These are phyloP conservation scores for Cystobasidiopsis lactophilus DNA, from an alignment of 768 basidiomycete species.

Conservation along the genomic window DNA sequence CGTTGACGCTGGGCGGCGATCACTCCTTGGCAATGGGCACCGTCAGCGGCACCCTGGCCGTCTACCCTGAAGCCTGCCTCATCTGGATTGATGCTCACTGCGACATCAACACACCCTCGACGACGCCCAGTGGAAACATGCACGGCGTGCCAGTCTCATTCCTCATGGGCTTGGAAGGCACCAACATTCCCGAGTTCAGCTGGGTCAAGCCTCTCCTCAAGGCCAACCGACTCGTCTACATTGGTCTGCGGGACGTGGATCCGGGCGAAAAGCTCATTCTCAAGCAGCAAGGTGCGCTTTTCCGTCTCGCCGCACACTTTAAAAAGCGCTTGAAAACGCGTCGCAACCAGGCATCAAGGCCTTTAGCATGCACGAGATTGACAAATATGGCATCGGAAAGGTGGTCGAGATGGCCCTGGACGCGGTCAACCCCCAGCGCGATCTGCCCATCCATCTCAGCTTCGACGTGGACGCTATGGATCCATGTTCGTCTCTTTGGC, in stretches of 20 bases:
- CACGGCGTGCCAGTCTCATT: constrained; percentile 98
- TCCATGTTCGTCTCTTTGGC: constrained; percentile 84
- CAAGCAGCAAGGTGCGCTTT: constrained; percentile 34
- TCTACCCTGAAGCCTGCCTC: constrained; percentile 40
- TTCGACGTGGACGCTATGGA: constrained; percentile 62
- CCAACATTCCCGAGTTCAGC: constrained; percentile 24
- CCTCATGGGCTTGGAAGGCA: constrained; percentile 39
- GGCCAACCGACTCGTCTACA: constrained; percentile 70
- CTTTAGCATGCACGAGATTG: constrained; percentile 70
- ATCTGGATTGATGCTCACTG: constrained; percentile 81
- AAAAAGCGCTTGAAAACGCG: background rate
- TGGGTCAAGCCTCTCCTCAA: constrained; percentile 38
- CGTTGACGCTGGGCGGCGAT: constrained; percentile 84
- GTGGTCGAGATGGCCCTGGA: constrained; percentile 94
- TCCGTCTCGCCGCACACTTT: background rate
- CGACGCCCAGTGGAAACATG: constrained; percentile 68
- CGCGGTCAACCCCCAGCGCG: constrained; percentile 64
- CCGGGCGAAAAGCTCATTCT: constrained; percentile 68
- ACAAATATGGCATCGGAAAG: constrained; percentile 35
- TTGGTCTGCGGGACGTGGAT: constrained; percentile 86
- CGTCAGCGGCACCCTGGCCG: constrained; percentile 57
- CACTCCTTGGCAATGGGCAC: constrained; percentile 95
- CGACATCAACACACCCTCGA: constrained; percentile 76
- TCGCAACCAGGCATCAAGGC: constrained; percentile 56
- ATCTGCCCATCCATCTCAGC: constrained; percentile 74